Conservation (phyloP, 2,329 filamentous ascomycete species). For the Mariannaea sp. region DNA sequence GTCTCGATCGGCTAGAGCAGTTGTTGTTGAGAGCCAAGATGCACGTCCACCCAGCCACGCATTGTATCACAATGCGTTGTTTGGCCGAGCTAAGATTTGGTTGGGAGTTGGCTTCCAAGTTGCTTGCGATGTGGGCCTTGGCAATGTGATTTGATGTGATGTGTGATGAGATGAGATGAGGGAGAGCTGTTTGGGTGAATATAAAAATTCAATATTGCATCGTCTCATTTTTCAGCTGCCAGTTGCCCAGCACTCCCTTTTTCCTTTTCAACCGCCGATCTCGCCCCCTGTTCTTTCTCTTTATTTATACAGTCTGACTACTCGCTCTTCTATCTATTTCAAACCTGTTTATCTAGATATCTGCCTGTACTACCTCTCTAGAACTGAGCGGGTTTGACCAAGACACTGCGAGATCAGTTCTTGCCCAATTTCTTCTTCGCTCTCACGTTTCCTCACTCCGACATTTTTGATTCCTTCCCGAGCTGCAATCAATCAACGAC, state of each 20-base stretch:
- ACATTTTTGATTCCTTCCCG: not conserved
- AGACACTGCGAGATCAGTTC: not conserved
- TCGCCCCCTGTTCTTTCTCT: not conserved
- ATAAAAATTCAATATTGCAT: too few relatives aligned
- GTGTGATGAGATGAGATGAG: too few relatives aligned
- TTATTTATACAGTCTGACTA: too few relatives aligned
- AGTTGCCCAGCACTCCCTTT: not conserved
- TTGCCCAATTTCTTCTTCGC: not conserved
- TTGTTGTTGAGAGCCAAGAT: not conserved
- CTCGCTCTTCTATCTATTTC: not conserved
- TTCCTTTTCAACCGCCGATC: not conserved
- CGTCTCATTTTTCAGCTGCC: too few relatives aligned
- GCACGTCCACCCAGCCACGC: not conserved
- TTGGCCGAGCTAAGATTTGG: not conserved
- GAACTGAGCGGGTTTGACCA: not conserved
- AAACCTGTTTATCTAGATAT: not conserved
- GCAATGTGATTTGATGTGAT: too few relatives aligned
- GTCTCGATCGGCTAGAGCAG: conserved; percentile 1
- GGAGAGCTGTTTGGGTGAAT: too few relatives aligned
- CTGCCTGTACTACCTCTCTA: not conserved
- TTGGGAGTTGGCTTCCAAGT: not conserved
- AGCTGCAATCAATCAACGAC: not conserved
- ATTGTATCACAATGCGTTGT: conserved; percentile 1
- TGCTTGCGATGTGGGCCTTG: not conserved
- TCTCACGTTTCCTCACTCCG: not conserved